These are phyloP conservation scores for Linderina pennispora DNA, from an alignment of 192 early-diverging fungal species.

Conservation along the genomic window DNA sequence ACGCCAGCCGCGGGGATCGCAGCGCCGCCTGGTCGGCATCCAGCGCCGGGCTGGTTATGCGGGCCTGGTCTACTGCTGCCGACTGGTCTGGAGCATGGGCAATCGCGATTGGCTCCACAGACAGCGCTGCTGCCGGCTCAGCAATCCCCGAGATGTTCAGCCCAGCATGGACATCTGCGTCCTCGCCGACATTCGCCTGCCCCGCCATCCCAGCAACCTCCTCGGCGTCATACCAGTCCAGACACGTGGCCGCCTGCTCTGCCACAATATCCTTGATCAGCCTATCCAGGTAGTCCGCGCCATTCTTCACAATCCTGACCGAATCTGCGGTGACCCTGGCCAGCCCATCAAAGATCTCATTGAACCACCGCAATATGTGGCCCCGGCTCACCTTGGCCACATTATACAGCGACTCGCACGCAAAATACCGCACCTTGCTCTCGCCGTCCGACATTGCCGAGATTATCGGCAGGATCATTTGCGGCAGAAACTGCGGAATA, in stretches of 20 bases:
- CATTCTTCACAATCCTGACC: conserved; percentile 88
- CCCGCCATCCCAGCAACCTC: not conserved
- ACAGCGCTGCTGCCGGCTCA: not conserved
- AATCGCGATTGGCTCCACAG: not conserved
- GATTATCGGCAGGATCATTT: conserved; percentile 90
- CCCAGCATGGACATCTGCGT: not conserved
- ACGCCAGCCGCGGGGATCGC: conserved; percentile 47
- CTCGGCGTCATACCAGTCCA: conserved; percentile 38
- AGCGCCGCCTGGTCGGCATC: not conserved
- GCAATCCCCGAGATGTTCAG: not conserved
- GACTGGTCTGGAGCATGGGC: not conserved
- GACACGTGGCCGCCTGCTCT: conserved; percentile 77
- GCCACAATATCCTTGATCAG: conserved; percentile 96
- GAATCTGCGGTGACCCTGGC: conserved; percentile 82
- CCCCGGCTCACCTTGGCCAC: conserved; percentile 93
- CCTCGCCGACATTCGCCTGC: not conserved
- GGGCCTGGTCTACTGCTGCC: too few species aligned
- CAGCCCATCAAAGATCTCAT: conserved; percentile 96
- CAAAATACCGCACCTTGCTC: conserved; percentile 93
- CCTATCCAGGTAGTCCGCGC: conserved; percentile 88
- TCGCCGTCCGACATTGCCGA: conserved; percentile 91
- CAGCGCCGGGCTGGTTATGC: not conserved
- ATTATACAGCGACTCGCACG: conserved; percentile 98
- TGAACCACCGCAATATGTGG: conserved; percentile 85
- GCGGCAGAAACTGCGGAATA: conserved; percentile 59